A percentile compares a stretch with the other conserved stretches of the same genome.
Evolutionary conservation across 2,329 filamentous ascomycete genomes (phyloP).

Genomic region (Blumeria hordei): DNA sequence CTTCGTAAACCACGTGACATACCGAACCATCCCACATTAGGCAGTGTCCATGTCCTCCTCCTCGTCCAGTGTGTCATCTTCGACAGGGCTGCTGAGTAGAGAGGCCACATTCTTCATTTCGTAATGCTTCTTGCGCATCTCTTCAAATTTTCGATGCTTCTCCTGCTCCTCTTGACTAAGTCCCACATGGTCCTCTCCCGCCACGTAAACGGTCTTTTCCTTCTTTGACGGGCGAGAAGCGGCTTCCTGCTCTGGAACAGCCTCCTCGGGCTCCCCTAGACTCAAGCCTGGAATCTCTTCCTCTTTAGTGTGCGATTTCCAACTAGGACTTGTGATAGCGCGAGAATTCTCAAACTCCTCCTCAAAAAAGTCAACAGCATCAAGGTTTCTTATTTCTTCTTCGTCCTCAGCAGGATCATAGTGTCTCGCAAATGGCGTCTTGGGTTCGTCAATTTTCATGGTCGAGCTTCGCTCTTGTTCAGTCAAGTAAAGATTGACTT

Average conservation of each 20-base stretch:
- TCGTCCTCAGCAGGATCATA: constrained; percentile 81
- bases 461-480: constrained; percentile 87
- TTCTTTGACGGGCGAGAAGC: constrained; percentile 17
- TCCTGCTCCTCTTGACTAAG: constrained; percentile 51
- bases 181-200: constrained; percentile 29
- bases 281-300: constrained; percentile 83
- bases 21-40: too few species aligned
- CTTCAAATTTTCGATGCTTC: constrained; percentile 82
- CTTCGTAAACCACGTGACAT: too few species aligned
- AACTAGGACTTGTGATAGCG: constrained; percentile 8
- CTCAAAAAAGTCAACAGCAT: constrained; percentile 46
- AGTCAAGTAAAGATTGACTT: constrained; percentile 89
- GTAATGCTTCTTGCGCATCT: constrained; percentile 86
- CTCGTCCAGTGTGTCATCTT: constrained; percentile 21
- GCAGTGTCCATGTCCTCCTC: background rate
- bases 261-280: constrained; percentile 76
- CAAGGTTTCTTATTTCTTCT: constrained; percentile 34
- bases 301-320: constrained; percentile 18
- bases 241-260: constrained; percentile 25
- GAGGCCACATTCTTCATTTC: constrained; percentile 93
- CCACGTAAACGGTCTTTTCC: constrained; percentile 64
- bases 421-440: constrained; percentile 83
- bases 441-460: constrained; percentile 98
- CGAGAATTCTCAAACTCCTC: constrained; percentile 33
- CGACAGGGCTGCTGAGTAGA: constrained; percentile 45